Evolutionary conservation across 1,139 yeast species (phyloP).

Genomic region (Diutina pseudorugosa): DNA sequence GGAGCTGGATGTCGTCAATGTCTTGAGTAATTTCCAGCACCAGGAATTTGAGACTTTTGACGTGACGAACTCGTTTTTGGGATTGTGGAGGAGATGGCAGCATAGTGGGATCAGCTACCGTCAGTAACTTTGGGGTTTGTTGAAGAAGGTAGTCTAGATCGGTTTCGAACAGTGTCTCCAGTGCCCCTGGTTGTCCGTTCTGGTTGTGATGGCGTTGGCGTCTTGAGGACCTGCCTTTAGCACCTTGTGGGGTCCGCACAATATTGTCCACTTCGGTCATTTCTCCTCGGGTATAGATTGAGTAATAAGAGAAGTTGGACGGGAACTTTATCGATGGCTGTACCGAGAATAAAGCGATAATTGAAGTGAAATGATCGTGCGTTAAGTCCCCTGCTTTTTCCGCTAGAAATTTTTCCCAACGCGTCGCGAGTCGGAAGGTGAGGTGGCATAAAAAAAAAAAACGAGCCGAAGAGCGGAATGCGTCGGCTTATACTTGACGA

Average conservation of each 20-base stretch:
- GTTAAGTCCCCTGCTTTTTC: neutral
- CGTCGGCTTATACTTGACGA: neutral
- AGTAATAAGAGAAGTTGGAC: neutral
- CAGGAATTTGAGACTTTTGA: neutral
- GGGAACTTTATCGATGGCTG: neutral
- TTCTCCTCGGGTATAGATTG: neutral
- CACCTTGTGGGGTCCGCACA: neutral
- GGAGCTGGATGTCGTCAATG: neutral
- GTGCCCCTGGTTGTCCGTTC: neutral
- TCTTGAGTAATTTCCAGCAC: slow-evolving; percentile 1
- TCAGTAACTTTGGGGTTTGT: neutral
- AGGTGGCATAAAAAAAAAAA: neutral
- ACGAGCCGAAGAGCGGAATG: neutral
- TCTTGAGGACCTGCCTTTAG: neutral
- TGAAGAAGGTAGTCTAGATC: neutral
- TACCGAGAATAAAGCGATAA: neutral
- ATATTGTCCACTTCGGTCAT: neutral
- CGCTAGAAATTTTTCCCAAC: neutral
- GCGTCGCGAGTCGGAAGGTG: neutral
- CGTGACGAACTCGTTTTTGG: neutral
- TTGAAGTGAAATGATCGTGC: neutral
- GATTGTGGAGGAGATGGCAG: neutral
- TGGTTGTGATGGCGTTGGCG: neutral
- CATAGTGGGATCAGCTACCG: neutral
- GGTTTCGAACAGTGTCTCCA: neutral